Percentiles rank a stretch among this genome's conserved stretches.
Conservation (phyloP, 2,329 filamentous ascomycete genomes). For the Intubia oerlemansii region DNA sequence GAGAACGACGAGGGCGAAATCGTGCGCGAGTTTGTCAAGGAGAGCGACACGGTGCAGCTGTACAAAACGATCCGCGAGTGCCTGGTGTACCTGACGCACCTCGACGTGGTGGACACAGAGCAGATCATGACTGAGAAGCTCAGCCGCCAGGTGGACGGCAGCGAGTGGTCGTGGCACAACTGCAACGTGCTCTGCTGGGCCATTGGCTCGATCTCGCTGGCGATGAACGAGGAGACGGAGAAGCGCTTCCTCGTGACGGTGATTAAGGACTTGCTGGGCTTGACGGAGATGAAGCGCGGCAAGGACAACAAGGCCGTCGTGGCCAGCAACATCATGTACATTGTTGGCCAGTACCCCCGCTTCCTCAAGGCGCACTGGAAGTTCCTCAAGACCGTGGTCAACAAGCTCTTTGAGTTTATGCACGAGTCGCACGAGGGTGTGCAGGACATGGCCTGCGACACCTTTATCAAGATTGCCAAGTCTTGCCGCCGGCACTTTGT, state of each 20-base stretch:
- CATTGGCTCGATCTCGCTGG: conserved; percentile 92
- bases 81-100: conserved; percentile 86
- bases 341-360: conserved; percentile 93
- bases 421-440: conserved; percentile 98
- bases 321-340: conserved; percentile 99
- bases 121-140: conserved; percentile 99
- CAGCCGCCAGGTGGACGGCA: conserved; percentile 79
- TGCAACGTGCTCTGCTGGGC: conserved; percentile 99
- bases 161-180: conserved; percentile 98
- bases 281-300: conserved; percentile 97
- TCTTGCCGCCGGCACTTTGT: conserved; percentile 97
- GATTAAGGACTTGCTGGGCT: conserved; percentile 88
- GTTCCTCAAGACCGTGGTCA: conserved; percentile 97
- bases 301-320: conserved; percentile 99
- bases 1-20: conserved; percentile 99
- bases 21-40: conserved; percentile 96
- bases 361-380: conserved; percentile 99
- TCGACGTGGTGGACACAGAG: conserved; percentile 94
- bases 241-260: conserved; percentile 97
- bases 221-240: conserved; percentile 99
- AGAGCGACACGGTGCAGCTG: conserved; percentile 94
- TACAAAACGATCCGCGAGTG: conserved; percentile 99
- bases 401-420: conserved; percentile 99
- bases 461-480: conserved; percentile 98
- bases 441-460: conserved; percentile 99